A percentile compares a stretch with the other conserved stretches of the same genome.
Evolutionary conservation across 352 stramenopile species (phyloP).

Genomic region (Pythium plurisporium): DNA sequence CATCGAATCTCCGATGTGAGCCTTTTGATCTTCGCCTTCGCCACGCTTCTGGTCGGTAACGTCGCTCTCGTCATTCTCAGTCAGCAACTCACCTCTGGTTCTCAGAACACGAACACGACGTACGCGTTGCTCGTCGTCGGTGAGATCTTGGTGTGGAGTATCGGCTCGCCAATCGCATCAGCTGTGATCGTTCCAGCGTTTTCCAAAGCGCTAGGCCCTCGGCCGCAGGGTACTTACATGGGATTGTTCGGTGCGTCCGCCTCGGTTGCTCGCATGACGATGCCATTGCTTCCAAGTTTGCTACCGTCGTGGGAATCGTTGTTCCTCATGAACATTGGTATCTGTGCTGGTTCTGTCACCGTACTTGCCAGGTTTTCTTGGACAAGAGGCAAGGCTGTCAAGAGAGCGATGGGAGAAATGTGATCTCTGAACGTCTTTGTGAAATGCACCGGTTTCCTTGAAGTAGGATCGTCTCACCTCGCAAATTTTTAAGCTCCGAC

Average conservation of each 20-base stretch:
- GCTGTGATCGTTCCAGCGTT: slow-evolving; percentile 55
- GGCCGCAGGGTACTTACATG: slow-evolving; percentile 51
- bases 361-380: too few species aligned
- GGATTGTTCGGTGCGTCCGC: slow-evolving; percentile 55
- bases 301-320: slow-evolving; percentile 37
- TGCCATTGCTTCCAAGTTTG: slow-evolving; percentile 51
- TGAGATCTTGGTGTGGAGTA: slow-evolving; percentile 58
- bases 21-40: slow-evolving; percentile 49
- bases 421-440: too few species aligned
- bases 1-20: slow-evolving; percentile 34
- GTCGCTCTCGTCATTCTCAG: slow-evolving; percentile 34
- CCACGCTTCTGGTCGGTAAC: slow-evolving; percentile 43
- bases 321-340: slow-evolving; percentile 40
- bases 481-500: too few species aligned
- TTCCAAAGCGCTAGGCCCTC: slow-evolving; percentile 49
- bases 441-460: too few species aligned
- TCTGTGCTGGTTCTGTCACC: slow-evolving; percentile 39
- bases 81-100: neutral
- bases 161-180: slow-evolving; percentile 50
- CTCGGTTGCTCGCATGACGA: slow-evolving; percentile 48
- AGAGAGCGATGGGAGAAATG: too few species aligned
- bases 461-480: too few species aligned
- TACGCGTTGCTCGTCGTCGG: slow-evolving; percentile 34
- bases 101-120: slow-evolving; percentile 1
- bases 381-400: too few species aligned